Evolutionary conservation across 2,329 filamentous ascomycete genomes (phyloP), one percentile per base, ranked within the genome.

Genomic region (Diaporthe amygdali): DNA sequence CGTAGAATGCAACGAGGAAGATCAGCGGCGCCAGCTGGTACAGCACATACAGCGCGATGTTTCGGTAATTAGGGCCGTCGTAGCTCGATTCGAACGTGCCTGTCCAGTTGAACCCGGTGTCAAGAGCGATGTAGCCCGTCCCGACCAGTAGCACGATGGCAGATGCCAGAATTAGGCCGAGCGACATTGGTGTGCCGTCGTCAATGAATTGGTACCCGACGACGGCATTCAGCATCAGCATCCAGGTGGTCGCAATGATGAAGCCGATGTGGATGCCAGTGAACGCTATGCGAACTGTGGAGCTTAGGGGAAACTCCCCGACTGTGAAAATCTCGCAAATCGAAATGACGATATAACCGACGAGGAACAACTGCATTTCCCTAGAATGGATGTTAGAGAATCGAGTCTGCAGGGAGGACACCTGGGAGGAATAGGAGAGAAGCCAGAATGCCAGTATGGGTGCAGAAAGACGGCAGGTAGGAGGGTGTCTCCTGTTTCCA

Each of bases 261-360:
- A 95, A 90, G 72, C 94, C 96, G 71, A 99, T 90, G 80, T 99
- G 96, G 47, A 96, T 92, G 41, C 93, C 95, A 17, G 93, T 94
- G 79, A 99, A 99, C 10, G 89, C 94, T 77, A 93, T 88, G 80
- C 95, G 91, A 71, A 94, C 93, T 63, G 84, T 89, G 66, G 87
- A 84, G 75, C 89, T 85, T 25, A 98, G 84, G 3, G 96, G 95
- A 77, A 99, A 96, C 37, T 92, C 93, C 76, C 96, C 96, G 44
- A 98, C 91, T 0, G 95, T 95, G 84, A 99, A 98, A 78, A 99
- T 97, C 81, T 98, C 96, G 83, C 95, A 98, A 77, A 99, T 93
- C 77, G 93, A 91, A 73, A 98, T 91, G 71, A 98, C 83, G 70
- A 97, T 92, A 81, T 94, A 99, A 64, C 93, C 92, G 51, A 94